Base-by-base conservation (phyloP, 2,329 filamentous ascomycete species). In the Diaporthe citri region DNA sequence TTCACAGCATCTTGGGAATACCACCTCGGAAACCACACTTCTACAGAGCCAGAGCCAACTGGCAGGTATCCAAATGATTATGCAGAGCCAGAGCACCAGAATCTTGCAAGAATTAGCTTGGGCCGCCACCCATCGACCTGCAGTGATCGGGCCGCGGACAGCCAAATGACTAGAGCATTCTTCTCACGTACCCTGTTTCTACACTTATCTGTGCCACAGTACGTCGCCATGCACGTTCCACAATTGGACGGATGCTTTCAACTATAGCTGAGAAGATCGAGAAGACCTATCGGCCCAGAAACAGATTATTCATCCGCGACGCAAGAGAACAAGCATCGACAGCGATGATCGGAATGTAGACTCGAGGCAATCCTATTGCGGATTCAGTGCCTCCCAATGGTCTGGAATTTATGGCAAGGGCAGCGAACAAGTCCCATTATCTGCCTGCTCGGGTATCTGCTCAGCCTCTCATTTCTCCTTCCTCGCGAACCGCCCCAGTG, bases 401-500 rank as follows among this genome's bases (percentile, higher is more conserved):
- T 28, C 31, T 67, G 34, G 4, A 8, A 39, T 28, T 12, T 5
- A 22, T 4, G 22, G 34, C 20, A 55, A 41, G n/a, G n/a, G 46
- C 48, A 55, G n/a, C 2, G 8, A 39, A 41, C 1, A 56, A 72
- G 25, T 22, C 67, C n/a, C 46, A 41, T 71, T 59, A n/a, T 39
- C 22, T 69, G 67, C 55, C 52, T 66, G 48, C 15, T 52, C 57
- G 80, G 80, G 80, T 82, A 81, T 82, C 79, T 80, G 75, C 70
- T 71, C 56, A 75, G 52, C 67, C 72, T 72, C n/a, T 69, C 66
- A 69, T 72, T 46, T 86, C 74, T 90, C 90, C 84, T 93, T 96
- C 83, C 90, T 91, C 22, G 92, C 95, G 86, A 99, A 99, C 79
- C 97, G 90, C 75, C 92, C 93, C 82, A 99, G 85, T 64, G 95